These are phyloP conservation scores for Boletus insuetus DNA, from an alignment of 768 basidiomycete species.

Conservation along the genomic window DNA sequence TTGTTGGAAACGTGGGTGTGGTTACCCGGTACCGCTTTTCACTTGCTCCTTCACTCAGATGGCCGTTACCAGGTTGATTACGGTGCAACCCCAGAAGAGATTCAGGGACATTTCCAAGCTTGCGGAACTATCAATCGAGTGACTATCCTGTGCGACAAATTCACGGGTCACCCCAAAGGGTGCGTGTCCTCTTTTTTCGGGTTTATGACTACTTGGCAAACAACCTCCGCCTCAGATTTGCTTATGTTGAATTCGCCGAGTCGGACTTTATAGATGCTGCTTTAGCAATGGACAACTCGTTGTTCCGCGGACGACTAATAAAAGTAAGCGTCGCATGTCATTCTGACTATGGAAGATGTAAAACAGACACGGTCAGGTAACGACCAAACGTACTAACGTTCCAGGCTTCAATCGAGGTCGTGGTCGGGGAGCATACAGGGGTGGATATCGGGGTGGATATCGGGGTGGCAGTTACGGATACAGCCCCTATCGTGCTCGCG, in stretches of 20 bases:
- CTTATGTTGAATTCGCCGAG: conserved; percentile 98
- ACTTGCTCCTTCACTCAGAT: conserved; percentile 11
- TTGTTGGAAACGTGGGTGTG: conserved; percentile 90
- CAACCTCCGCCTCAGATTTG: conserved; percentile 60
- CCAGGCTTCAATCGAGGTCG: conserved; percentile 88
- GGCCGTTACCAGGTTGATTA: conserved; percentile 83
- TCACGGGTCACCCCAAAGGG: conserved; percentile 99
- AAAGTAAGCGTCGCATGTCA: conserved; percentile 53
- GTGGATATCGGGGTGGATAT: conserved; percentile 60
- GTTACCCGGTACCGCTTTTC: conserved; percentile 2
- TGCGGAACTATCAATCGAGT: conserved; percentile 99
- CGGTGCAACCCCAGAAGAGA: conserved; percentile 94
- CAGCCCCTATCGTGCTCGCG: conserved; percentile 60
- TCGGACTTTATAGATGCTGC: conserved; percentile 89
- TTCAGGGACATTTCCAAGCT: conserved; percentile 94
- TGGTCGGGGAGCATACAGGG: conserved; percentile 66
- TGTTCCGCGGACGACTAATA: conserved; percentile 90
- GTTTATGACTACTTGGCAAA: conserved; percentile 4
- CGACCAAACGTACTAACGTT: conserved; percentile 92
- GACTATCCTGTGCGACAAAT: conserved; percentile 99
- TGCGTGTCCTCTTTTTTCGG: conserved; percentile 32
- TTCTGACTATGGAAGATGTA: not conserved
- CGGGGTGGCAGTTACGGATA: conserved; percentile 53
- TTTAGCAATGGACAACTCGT: conserved; percentile 90
- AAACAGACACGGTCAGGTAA: conserved; percentile 58